Conservation (phyloP, 768 basidiomycete species). For the Pleurotus giganteus region DNA sequence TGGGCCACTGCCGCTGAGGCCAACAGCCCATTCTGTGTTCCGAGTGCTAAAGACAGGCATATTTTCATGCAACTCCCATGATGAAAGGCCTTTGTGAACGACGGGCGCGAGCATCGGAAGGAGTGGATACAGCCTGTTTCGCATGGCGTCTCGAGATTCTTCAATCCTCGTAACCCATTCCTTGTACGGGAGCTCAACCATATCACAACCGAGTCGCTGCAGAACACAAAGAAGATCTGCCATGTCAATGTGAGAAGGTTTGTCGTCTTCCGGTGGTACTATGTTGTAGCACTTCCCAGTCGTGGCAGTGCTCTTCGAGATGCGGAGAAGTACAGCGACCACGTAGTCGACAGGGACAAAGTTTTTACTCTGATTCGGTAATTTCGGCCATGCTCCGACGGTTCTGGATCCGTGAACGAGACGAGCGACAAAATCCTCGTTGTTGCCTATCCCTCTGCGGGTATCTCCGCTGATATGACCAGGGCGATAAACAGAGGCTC, state of each 20-base stretch:
- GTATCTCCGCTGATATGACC: conserved; percentile 1
- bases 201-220: neutral
- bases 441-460: neutral
- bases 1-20: neutral
- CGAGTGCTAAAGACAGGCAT: neutral
- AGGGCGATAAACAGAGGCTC: conserved; percentile 1
- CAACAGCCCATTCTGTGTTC: conserved; percentile 1
- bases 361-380: conserved; percentile 6
- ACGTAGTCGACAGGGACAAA: conserved; percentile 8
- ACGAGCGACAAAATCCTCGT: conserved; percentile 7
- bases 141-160: neutral
- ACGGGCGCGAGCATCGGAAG: neutral
- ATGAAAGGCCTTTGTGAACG: neutral
- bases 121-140: neutral
- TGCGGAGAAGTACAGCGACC: neutral
- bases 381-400: neutral
- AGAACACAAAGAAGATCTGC: neutral
- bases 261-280: neutral
- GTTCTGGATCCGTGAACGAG: neutral
- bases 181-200: neutral
- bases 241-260: neutral
- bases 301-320: neutral
- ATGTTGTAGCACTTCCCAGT: conserved; percentile 3
- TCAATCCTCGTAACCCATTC: conserved; percentile 1
- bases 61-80: conserved; percentile 1